phyloP scores from a whole-genome alignment of 2,329 filamentous ascomycete genomes.

The Aureobasidium sp. region DNA sequence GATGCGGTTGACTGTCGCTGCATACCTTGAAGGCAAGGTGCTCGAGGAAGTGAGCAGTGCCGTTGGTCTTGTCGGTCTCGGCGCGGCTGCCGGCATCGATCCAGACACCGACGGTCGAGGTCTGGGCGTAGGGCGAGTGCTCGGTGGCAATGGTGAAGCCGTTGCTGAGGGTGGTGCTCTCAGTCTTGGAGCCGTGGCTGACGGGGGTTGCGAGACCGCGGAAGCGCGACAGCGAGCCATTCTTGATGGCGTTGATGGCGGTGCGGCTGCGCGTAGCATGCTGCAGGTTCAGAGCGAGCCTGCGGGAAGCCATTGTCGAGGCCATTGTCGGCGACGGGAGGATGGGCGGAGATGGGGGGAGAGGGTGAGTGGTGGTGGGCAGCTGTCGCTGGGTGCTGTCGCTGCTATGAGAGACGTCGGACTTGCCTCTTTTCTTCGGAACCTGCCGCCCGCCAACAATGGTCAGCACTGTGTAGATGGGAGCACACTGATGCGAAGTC shows the following conservation, averaged over 20 bases:
- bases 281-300: conserved; percentile 91
- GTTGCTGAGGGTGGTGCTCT: conserved; percentile 95
- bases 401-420: conserved; percentile 11
- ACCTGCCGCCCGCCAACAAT: neutral
- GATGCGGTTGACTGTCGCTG: conserved; percentile 14
- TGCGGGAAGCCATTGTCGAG: conserved; percentile 80
- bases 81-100: conserved; percentile 98
- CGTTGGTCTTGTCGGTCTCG: conserved; percentile 97
- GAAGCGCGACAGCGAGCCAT: conserved; percentile 63
- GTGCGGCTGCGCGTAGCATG: conserved; percentile 82
- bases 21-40: conserved; percentile 98
- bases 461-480: neutral
- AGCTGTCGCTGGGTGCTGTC: conserved; percentile 31
- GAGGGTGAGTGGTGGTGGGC: conserved; percentile 19
- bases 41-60: conserved; percentile 98
- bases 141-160: conserved; percentile 97
- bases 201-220: conserved; percentile 89
- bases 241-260: conserved; percentile 64
- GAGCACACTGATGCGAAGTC: neutral
- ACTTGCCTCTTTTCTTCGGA: conserved; percentile 11
- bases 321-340: conserved; percentile 21
- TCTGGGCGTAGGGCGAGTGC: conserved; percentile 96
- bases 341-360: conserved; percentile 33
- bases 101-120: conserved; percentile 96
- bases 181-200: conserved; percentile 66